Conservation (phyloP, 495 filamentous ascomycete genomes). For the Diplogelasinospora grovesii region DNA sequence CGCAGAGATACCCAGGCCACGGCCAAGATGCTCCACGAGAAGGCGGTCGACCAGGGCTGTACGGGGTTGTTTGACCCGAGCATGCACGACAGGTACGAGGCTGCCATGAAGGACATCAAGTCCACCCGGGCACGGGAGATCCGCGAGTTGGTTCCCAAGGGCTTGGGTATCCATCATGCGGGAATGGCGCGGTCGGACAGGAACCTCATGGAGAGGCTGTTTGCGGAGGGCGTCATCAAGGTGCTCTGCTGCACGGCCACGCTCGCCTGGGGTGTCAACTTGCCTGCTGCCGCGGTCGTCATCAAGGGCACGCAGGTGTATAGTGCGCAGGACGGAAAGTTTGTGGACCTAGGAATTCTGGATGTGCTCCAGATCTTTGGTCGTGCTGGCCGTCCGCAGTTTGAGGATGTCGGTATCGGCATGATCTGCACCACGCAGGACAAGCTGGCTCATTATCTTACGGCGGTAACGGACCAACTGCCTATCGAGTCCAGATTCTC, state of each 20-base stretch:
- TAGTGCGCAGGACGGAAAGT: conserved; percentile 91
- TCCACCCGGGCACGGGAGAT: conserved; percentile 76
- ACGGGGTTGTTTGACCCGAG: conserved; percentile 76
- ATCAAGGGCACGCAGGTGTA: conserved; percentile 98
- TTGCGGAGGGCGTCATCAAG: conserved; percentile 80
- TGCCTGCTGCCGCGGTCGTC: conserved; percentile 92
- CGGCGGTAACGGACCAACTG: conserved; percentile 88
- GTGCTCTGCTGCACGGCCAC: conserved; percentile 98
- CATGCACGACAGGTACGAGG: conserved; percentile 60
- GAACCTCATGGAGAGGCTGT: conserved; percentile 88
- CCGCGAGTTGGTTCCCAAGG: conserved; percentile 79
- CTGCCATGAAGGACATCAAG: conserved; percentile 73
- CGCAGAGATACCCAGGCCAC: conserved; percentile 88
- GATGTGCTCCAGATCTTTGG: conserved; percentile 99
- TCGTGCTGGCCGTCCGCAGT: conserved; percentile 94
- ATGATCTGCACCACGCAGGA: conserved; percentile 95
- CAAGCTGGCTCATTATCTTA: conserved; percentile 85
- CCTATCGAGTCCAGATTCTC: conserved; percentile 95
- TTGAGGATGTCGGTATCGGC: conserved; percentile 90
- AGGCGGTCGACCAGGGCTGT: conserved; percentile 72
- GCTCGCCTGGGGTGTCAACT: conserved; percentile 97
- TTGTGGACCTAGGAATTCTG: conserved; percentile 91
- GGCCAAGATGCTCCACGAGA: conserved; percentile 76
- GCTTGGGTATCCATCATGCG: conserved; percentile 91
- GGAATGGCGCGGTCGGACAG: conserved; percentile 90